A percentile compares a stretch with the other conserved stretches of the same genome.
phyloP scores from a whole-genome alignment of 2,329 filamentous ascomycete species.

The Nothophoma quercina region DNA sequence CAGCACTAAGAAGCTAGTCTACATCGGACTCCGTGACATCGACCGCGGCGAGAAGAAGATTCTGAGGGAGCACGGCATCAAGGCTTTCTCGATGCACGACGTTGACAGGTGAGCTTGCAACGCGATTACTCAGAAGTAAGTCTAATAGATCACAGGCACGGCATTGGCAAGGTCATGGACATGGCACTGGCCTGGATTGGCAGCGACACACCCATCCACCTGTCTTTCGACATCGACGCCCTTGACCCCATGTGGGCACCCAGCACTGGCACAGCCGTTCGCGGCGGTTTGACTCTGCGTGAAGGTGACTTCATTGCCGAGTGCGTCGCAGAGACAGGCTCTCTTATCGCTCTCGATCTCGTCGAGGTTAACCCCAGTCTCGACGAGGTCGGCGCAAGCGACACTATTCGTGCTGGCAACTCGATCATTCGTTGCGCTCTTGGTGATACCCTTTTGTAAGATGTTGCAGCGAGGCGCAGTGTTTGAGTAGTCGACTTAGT shows the following conservation, averaged over 20 bases:
- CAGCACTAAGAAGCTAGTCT: constrained; percentile 86
- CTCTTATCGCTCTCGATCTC: constrained; percentile 64
- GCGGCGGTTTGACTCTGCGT: constrained; percentile 89
- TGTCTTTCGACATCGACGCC: constrained; percentile 96
- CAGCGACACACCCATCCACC: constrained; percentile 91
- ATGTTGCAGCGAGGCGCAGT: background rate
- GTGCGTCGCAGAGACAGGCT: constrained; percentile 64
- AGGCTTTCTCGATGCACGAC: constrained; percentile 98
- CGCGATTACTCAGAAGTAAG: too few relatives aligned
- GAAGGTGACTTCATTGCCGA: constrained; percentile 98
- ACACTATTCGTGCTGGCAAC: constrained; percentile 90
- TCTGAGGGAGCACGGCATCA: constrained; percentile 85
- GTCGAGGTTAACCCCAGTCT: constrained; percentile 63
- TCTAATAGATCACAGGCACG: constrained; percentile 66
- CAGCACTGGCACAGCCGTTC: constrained; percentile 92
- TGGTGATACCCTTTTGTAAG: constrained; percentile 84
- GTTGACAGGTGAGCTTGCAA: constrained; percentile 74
- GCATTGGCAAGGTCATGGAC: constrained; percentile 94
- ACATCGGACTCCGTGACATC: constrained; percentile 93
- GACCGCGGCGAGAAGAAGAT: constrained; percentile 95
- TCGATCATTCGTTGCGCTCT: constrained; percentile 90
- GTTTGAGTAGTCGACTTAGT: constrained; percentile 4
- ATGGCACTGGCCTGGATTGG: constrained; percentile 98
- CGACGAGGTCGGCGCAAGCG: constrained; percentile 68
- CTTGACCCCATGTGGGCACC: constrained; percentile 96